These are phyloP conservation scores for Dendrobium huoshanense DNA, from an alignment of 106 monocot species.

Conservation along the genomic window DNA sequence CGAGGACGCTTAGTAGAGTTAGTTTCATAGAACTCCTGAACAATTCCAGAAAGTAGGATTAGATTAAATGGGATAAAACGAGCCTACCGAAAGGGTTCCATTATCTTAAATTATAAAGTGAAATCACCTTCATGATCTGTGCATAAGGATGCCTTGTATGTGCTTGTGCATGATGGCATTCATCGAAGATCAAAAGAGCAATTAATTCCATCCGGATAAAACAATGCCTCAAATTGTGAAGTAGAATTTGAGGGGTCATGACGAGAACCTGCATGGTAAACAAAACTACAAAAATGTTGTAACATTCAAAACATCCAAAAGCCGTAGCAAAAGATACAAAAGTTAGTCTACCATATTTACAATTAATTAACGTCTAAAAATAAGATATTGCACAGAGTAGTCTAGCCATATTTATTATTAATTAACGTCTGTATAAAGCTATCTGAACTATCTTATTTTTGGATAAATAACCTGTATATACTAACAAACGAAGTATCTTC, in stretches of 20 bases:
- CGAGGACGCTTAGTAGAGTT: conserved; percentile 39
- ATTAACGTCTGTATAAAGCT: background rate
- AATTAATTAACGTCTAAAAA: too few species aligned
- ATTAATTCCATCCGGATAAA: conserved; percentile 76
- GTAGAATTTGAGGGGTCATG: conserved; percentile 90
- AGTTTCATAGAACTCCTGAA: conserved; percentile 76
- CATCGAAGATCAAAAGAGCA: conserved; percentile 89
- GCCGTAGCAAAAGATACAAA: background rate
- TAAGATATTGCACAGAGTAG: background rate
- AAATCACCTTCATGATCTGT: conserved; percentile 88
- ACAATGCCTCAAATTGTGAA: conserved; percentile 84
- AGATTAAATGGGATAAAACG: background rate
- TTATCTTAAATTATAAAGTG: background rate
- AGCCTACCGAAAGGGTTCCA: background rate
- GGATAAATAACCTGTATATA: background rate
- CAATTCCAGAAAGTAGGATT: background rate
- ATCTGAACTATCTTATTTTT: background rate
- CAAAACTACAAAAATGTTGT: conserved; percentile 11
- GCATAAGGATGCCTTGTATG: conserved; percentile 90
- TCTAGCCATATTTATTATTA: background rate
- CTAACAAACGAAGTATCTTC: background rate
- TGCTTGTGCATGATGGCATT: conserved; percentile 96
- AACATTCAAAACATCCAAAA: background rate
- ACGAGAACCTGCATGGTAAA: conserved; percentile 67
- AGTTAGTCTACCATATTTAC: too few species aligned